phyloP scores from a whole-genome alignment of 371 early-diverging fungal genomes.

The Umbelopsis sp. region DNA sequence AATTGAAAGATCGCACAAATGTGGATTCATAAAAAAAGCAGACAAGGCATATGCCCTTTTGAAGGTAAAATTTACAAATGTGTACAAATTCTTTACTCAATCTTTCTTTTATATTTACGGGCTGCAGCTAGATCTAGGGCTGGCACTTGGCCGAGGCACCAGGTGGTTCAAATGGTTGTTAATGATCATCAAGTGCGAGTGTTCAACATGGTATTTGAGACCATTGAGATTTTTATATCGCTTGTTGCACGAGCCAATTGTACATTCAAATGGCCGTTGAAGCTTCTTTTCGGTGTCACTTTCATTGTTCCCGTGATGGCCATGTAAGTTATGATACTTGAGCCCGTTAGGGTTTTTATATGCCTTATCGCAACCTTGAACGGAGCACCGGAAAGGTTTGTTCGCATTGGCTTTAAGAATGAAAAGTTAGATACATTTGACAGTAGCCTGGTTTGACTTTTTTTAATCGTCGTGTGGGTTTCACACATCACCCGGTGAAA shows the following conservation, averaged over 20 bases:
- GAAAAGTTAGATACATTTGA: not conserved
- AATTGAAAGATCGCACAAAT: too few relatives aligned
- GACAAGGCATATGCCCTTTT: too few relatives aligned
- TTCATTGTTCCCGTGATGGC: conserved; percentile 53
- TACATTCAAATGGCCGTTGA: conserved; percentile 82
- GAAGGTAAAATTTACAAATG: too few relatives aligned
- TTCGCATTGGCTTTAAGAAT: conserved; percentile 24
- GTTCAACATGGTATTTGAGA: conserved; percentile 90
- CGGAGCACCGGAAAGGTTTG: conserved; percentile 77
- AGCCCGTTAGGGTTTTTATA: conserved; percentile 98
- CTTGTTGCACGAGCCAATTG: conserved; percentile 79
- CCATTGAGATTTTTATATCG: conserved; percentile 97
- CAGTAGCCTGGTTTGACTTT: too few relatives aligned
- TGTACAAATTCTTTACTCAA: not conserved
- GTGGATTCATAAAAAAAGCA: too few relatives aligned
- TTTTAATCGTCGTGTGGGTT: too few relatives aligned
- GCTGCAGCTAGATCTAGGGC: not conserved
- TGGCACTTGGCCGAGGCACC: not conserved
- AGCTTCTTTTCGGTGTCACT: conserved; percentile 43
- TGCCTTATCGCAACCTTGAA: conserved; percentile 81
- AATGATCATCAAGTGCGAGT: conserved; percentile 57
- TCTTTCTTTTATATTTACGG: not conserved
- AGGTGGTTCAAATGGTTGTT: conserved; percentile 30
- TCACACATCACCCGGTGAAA: too few relatives aligned
- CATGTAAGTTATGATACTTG: conserved; percentile 84